These are phyloP conservation scores for Auriscalpium microsporum DNA, from an alignment of 768 basidiomycete species.

Conservation along the genomic window DNA sequence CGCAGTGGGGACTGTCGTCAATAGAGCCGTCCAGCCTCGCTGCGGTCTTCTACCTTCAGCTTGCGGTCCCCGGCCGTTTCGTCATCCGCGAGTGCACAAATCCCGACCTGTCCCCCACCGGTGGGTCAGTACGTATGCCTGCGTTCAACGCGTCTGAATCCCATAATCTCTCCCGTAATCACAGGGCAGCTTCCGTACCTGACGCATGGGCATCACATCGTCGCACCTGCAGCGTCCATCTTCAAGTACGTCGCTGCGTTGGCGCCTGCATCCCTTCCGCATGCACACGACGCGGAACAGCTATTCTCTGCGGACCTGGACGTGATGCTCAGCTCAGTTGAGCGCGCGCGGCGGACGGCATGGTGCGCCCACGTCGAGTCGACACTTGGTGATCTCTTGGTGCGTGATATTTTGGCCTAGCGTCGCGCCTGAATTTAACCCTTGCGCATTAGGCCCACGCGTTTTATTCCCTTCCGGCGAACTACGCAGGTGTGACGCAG, in stretches of 20 bases:
- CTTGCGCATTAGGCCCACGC: conserved; percentile 42
- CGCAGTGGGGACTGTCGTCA: conserved; percentile 55
- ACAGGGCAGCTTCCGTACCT: conserved; percentile 69
- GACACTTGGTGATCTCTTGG: conserved; percentile 62
- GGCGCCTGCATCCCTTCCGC: conserved; percentile 23
- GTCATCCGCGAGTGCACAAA: conserved; percentile 51
- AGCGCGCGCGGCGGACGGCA: conserved; percentile 49
- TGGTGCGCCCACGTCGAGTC: conserved; percentile 61
- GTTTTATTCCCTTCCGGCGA: conserved; percentile 52
- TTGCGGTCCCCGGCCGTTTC: conserved; percentile 62
- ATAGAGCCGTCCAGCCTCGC: conserved; percentile 59
- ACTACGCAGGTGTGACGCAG: conserved; percentile 52
- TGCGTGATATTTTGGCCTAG: conserved; percentile 28
- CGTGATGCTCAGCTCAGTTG: conserved; percentile 31
- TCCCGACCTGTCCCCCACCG: conserved; percentile 66
- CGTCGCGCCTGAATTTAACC: conserved; percentile 4
- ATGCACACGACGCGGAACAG: conserved; percentile 10
- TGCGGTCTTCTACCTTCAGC: conserved; percentile 59
- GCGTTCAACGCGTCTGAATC: background rate
- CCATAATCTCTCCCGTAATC: background rate
- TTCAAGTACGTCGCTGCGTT: conserved; percentile 55
- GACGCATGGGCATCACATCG: conserved; percentile 42
- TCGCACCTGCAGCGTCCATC: conserved; percentile 52
- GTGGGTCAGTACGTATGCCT: conserved; percentile 34
- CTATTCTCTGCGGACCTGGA: conserved; percentile 37